Evolutionary conservation across 208 protist species (phyloP).

Genomic region (Crithidia sp.): DNA sequence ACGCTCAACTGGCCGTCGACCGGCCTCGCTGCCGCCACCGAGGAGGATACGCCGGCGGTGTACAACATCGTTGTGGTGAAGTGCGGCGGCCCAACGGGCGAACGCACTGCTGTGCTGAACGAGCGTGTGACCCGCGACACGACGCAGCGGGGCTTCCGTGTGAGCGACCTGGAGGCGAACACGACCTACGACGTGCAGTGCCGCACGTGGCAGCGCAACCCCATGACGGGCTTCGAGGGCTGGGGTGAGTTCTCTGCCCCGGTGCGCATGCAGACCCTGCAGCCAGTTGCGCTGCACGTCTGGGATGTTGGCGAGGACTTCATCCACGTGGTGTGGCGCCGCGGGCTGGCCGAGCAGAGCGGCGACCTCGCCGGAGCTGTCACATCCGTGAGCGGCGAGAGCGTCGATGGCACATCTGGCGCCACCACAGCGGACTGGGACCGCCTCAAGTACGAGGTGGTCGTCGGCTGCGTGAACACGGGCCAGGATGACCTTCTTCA

Average conservation of each 20-base stretch:
- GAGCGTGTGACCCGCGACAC: slow-evolving; percentile 47
- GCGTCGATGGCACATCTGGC: not conserved
- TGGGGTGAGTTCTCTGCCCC: slow-evolving; percentile 86
- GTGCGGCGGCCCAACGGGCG: slow-evolving; percentile 33
- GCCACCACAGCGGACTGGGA: slow-evolving; percentile 35
- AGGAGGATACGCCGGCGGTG: slow-evolving; percentile 10
- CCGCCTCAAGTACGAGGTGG: slow-evolving; percentile 90
- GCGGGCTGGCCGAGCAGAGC: slow-evolving; percentile 46
- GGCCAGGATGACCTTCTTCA: slow-evolving; percentile 83
- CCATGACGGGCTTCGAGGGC: slow-evolving; percentile 66
- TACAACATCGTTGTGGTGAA: slow-evolving; percentile 67
- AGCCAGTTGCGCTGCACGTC: slow-evolving; percentile 71
- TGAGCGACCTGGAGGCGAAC: slow-evolving; percentile 68
- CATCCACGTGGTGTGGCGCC: slow-evolving; percentile 80
- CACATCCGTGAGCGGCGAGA: not conserved
- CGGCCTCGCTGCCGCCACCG: slow-evolving; percentile 2
- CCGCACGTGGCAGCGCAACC: slow-evolving; percentile 78
- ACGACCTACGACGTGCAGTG: slow-evolving; percentile 81
- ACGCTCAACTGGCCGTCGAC: slow-evolving; percentile 63
- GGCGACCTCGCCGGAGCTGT: not conserved
- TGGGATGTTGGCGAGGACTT: slow-evolving; percentile 92
- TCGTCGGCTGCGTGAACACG: slow-evolving; percentile 82
- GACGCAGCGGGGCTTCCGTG: slow-evolving; percentile 67
- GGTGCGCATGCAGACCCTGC: slow-evolving; percentile 72
- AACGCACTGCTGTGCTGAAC: slow-evolving; percentile 57